Evolutionary conservation across 2,329 filamentous ascomycete genomes (phyloP), one percentile per base, ranked within the genome.

Genomic region (Verticillium zaregamsianum): DNA sequence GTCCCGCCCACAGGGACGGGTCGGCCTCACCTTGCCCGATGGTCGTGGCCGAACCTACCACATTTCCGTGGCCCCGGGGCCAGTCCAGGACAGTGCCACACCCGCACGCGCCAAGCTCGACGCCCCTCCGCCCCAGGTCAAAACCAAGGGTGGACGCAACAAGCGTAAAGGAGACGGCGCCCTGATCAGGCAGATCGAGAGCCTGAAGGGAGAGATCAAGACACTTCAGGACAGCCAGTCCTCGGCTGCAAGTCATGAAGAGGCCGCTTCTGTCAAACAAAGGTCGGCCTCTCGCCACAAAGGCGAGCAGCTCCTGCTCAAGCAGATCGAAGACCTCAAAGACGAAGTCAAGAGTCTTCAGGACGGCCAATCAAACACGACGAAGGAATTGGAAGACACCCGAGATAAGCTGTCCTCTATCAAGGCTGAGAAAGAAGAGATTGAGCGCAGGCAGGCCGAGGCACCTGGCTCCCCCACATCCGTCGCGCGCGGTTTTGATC

Each of bases 351-450:
- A 55, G 20, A 45, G 35, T 17, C 61, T 64, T 15, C 61, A 64
- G 17, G 61, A 61, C 35, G 57, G 59, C 37, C 64, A 64, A 25
- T 60, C 55, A 45, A 57, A 52, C 20, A 62, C 63, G 11, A 58
- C 62, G 35, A 66, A 59, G 31, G 61, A 61, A 23, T 59, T 66
- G 14, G 63, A 63, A 17, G 55, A 63, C 54, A 61, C 64, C 17
- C 59, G 61, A 20, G 62, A 62, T n/a, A 61, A 59, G 9, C 56
- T 66, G 12, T 55, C 58, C 3, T 28, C 37, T 7, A 31, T 66
- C n/a, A 59, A 59, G 1, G 59, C 63, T 17, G 64, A 64, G 54
- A 65, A 65, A 55, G 59, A 61, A 2, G 60, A 55, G 40, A 40
- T 40, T 2, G 59, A 66, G 31, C 59, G 62, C 25, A 55, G 31